Conservation (phyloP, 257 asterid species). For the Solanum rostratum region DNA sequence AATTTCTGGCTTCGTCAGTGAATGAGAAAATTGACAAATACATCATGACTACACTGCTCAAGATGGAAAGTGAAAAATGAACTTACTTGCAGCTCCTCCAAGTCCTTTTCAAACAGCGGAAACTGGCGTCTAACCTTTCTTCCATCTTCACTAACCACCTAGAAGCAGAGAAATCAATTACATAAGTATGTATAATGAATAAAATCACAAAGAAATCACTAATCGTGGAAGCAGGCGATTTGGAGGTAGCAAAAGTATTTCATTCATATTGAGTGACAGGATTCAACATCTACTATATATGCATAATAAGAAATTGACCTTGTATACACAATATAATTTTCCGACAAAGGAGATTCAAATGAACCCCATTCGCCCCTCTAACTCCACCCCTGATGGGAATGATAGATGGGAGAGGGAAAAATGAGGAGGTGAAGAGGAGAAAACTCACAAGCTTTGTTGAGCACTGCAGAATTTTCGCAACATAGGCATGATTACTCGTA, state of each 20-base stretch:
- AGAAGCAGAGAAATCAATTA: constrained; percentile 5
- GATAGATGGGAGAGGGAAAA: not conserved
- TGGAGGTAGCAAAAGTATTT: not conserved
- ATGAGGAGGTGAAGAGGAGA: not conserved
- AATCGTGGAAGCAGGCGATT: not conserved
- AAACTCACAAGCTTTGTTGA: constrained; percentile 63
- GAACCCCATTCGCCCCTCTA: not conserved
- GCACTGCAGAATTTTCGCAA: constrained; percentile 49
- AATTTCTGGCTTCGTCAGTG: not conserved
- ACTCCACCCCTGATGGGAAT: not conserved
- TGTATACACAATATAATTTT: not conserved
- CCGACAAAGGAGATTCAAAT: not conserved
- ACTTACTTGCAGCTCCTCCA: constrained; percentile 86
- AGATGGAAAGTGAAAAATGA: not conserved
- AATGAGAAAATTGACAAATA: not conserved
- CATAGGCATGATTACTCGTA: constrained; percentile 39
- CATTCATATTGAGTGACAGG: not conserved
- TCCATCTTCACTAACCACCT: constrained; percentile 87
- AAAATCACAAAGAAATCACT: not conserved
- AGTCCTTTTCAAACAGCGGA: constrained; percentile 56
- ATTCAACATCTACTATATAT: not conserved
- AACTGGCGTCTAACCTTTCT: constrained; percentile 59
- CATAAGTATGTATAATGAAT: not conserved
- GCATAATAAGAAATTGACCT: not conserved
- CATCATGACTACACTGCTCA: not conserved